Evolutionary conservation across 2,329 filamentous ascomycete genomes (phyloP), one percentile per base, ranked within the genome.

Genomic region (Microsporum ferrugineum): DNA sequence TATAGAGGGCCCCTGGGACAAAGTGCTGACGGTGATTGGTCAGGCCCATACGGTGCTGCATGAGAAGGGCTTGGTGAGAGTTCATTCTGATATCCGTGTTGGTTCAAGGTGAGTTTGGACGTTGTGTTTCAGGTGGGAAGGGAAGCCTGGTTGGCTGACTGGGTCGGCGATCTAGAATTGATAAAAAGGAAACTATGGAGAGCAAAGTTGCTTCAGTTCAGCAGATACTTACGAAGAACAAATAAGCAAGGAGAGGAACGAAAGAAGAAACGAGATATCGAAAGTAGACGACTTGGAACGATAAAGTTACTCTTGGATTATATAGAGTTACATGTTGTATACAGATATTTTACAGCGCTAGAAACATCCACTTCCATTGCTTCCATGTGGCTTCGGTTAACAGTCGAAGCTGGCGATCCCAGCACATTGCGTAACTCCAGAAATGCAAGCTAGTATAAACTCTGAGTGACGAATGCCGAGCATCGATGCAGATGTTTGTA

Each of bases 1-100:
- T 29, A 8, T n/a, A 95, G 92, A 97, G 78, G 94, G 92, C 1
- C 82, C 85, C 45, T 97, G 94, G 92, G 88, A 95, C 66, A 84
- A 88, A 36, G 91, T 95, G 62, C 91, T 95, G 81, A 80, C 78
- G 61, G 81, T 91, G 33, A 88, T 95, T 66, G 91, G 91, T n/a
- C 88, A 92, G 76, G 89, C 88, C 2, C 91, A 95, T 76, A 81
- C 82, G 0, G 78, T 89, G 55, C 83, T 95, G 27, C 91, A 95
- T 71, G 76, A 84, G 63, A 82, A 84, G 63, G 90, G 90, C n/a
- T 83, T 90, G 38, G 80, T 88, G 63, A 80, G 94, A 60, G 88
- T 97, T 45, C 92, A 97, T 78, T 88, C 86, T 33, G 91, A 92
- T 71, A 91, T 97, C 77, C 80, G 92, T 10, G 85, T 91, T 49